Evolutionary conservation across 495 filamentous ascomycete genomes (phyloP).

Genomic region (Penicillium angulare): DNA sequence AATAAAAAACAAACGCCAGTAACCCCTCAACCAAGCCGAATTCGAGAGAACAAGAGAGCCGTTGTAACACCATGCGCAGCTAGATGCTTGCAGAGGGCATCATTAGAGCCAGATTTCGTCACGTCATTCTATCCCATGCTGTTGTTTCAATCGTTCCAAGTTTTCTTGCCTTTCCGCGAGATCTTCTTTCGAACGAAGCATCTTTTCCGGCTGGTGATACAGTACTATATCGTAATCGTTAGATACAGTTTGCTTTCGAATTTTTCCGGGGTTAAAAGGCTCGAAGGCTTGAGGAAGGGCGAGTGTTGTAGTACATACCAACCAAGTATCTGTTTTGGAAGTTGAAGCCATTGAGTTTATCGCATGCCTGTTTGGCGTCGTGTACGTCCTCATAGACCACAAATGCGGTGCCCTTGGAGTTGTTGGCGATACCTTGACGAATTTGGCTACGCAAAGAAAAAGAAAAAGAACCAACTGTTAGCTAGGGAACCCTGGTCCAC

Average conservation of each 20-base stretch:
- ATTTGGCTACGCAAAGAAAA: slow-evolving; percentile 69
- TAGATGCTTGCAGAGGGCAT: slow-evolving; percentile 40
- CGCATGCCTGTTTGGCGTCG: slow-evolving; percentile 97
- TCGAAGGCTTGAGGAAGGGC: too few species aligned
- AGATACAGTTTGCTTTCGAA: slow-evolving; percentile 6
- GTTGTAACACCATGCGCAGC: slow-evolving; percentile 37
- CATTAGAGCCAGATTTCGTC: slow-evolving; percentile 32
- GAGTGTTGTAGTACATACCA: too few species aligned
- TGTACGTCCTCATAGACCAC: slow-evolving; percentile 99
- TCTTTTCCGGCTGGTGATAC: slow-evolving; percentile 99
- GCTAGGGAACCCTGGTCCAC: not conserved
- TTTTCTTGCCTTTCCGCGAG: slow-evolving; percentile 91
- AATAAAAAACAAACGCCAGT: slow-evolving; percentile 25
- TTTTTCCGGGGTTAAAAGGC: too few species aligned
- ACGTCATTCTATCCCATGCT: slow-evolving; percentile 96
- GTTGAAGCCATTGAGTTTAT: slow-evolving; percentile 99
- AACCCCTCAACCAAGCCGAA: slow-evolving; percentile 44
- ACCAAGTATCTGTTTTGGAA: slow-evolving; percentile 99
- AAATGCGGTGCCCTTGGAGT: slow-evolving; percentile 97
- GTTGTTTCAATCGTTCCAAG: slow-evolving; percentile 94
- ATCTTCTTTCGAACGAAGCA: slow-evolving; percentile 88
- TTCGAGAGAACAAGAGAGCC: slow-evolving; percentile 31
- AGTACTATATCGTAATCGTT: slow-evolving; percentile 62
- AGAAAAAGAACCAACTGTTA: slow-evolving; percentile 27
- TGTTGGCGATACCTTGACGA: slow-evolving; percentile 93